Conservation (phyloP, 176 grass and related monocot species). For the Alloteropsis semialata region DNA sequence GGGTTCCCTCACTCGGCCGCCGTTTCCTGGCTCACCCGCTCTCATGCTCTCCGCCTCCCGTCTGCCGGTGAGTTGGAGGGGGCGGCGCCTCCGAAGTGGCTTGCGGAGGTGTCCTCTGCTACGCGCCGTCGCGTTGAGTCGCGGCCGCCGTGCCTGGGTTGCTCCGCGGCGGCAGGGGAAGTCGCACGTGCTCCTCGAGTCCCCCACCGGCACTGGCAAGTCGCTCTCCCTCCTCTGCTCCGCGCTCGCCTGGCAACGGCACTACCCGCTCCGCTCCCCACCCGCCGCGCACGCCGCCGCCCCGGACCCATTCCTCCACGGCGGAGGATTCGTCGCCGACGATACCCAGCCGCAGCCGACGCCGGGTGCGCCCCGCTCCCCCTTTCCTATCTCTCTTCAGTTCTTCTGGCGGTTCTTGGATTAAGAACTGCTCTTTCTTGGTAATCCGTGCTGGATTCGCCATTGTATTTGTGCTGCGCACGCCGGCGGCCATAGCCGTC, state of each 20-base stretch:
- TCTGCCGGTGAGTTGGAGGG: too few species aligned
- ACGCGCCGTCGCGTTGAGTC: too few species aligned
- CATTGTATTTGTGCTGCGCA: too few species aligned
- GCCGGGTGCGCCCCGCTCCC: slow-evolving; percentile 9
- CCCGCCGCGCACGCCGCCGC: slow-evolving; percentile 18
- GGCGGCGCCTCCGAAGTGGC: too few species aligned
- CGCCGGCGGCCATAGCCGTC: too few species aligned
- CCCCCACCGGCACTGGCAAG: slow-evolving; percentile 94
- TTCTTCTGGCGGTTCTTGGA: slow-evolving; percentile 5
- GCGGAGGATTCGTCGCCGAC: slow-evolving; percentile 77
- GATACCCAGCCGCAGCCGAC: slow-evolving; percentile 42
- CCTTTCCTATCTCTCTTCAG: neutral
- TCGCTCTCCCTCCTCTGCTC: slow-evolving; percentile 96
- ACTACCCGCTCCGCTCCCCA: slow-evolving; percentile 49
- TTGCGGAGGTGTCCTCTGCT: too few species aligned
- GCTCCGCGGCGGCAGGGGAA: slow-evolving; percentile 70
- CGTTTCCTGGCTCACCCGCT: too few species aligned
- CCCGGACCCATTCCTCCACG: slow-evolving; percentile 55
- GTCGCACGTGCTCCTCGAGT: slow-evolving; percentile 88
- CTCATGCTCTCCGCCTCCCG: too few species aligned
- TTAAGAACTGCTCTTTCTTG: slow-evolving; percentile 6
- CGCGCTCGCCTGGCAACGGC: slow-evolving; percentile 82
- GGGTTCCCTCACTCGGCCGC: too few species aligned
- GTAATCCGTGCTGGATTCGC: neutral
- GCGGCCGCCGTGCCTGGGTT: too few species aligned